Conservation (phyloP, 1,139 yeast species). For the Geotrichum australiense region DNA sequence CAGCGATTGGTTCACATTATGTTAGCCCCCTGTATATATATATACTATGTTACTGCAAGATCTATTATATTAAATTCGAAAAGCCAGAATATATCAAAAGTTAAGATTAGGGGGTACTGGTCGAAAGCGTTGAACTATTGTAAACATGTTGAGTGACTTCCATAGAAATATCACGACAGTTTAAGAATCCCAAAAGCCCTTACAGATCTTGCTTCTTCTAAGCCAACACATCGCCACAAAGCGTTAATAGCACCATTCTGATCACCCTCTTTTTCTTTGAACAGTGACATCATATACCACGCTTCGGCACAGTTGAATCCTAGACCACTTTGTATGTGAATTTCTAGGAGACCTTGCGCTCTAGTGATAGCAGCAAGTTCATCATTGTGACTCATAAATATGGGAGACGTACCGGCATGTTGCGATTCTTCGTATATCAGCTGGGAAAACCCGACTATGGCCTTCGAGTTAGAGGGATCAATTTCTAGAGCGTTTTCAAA, state of each 20-base stretch:
- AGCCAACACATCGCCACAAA: slow-evolving; percentile 59
- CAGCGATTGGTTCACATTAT: too few species aligned
- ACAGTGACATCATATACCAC: slow-evolving; percentile 63
- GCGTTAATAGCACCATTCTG: slow-evolving; percentile 45
- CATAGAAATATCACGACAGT: too few species aligned
- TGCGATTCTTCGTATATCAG: slow-evolving; percentile 42
- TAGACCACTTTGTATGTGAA: slow-evolving; percentile 43
- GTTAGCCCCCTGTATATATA: too few species aligned
- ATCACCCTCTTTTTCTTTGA: slow-evolving; percentile 60
- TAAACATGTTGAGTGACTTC: too few species aligned
- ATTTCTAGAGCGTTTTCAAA: slow-evolving; percentile 61
- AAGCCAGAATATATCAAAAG: too few species aligned
- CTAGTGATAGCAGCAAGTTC: slow-evolving; percentile 59
- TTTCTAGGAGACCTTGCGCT: slow-evolving; percentile 55
- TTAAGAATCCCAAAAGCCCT: slow-evolving; percentile 30
- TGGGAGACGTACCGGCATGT: slow-evolving; percentile 3
- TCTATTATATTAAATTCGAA: too few species aligned
- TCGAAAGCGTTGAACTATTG: too few species aligned
- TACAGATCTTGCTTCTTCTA: slow-evolving; percentile 63
- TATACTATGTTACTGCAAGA: too few species aligned
- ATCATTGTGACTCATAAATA: slow-evolving; percentile 38
- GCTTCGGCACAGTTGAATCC: slow-evolving; percentile 61
- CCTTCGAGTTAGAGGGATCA: slow-evolving; percentile 45
- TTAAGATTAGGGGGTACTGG: too few species aligned
- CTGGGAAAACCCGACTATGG: slow-evolving; percentile 61